Conservation (phyloP, 148 eudicot genomes). For the Spergularia marina region DNA sequence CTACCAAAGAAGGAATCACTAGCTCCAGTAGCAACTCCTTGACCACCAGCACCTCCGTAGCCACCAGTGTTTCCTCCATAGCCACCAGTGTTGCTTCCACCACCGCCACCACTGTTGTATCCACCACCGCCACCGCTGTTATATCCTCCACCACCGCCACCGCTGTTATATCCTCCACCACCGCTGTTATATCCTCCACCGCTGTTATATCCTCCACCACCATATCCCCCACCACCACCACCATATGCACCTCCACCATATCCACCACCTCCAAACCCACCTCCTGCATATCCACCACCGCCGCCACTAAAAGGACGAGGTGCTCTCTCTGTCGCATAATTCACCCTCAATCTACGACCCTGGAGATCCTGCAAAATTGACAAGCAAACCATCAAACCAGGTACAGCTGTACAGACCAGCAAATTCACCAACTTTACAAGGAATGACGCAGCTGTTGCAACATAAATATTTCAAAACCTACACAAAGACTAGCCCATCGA, state of each 20-base stretch:
- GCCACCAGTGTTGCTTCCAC: constrained; percentile 1
- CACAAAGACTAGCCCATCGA: background rate
- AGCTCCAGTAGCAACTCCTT: constrained; percentile 29
- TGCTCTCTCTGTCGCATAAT: constrained; percentile 76
- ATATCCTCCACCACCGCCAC: background rate
- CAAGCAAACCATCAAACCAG: background rate
- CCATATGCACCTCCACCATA: constrained; percentile 6
- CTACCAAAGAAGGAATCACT: constrained; percentile 30
- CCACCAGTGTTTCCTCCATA: background rate
- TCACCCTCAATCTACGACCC: constrained; percentile 72
- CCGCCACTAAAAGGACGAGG: constrained; percentile 35
- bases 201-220: constrained; percentile 37
- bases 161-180: constrained; percentile 26
- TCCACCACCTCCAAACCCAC: constrained; percentile 27
- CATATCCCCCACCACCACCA: constrained; percentile 19
- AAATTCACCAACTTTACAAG: background rate
- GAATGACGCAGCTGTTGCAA: background rate
- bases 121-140: background rate
- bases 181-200: constrained; percentile 31
- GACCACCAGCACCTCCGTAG: background rate
- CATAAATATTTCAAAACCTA: background rate
- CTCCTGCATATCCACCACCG: constrained; percentile 25
- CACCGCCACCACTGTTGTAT: background rate
- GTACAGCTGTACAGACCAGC: too few species aligned
- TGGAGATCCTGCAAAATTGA: constrained; percentile 56